Percentiles rank a stretch among this genome's conserved stretches.
Conservation (phyloP, 352 stramenopile species). For the Plasmopara viticola region DNA sequence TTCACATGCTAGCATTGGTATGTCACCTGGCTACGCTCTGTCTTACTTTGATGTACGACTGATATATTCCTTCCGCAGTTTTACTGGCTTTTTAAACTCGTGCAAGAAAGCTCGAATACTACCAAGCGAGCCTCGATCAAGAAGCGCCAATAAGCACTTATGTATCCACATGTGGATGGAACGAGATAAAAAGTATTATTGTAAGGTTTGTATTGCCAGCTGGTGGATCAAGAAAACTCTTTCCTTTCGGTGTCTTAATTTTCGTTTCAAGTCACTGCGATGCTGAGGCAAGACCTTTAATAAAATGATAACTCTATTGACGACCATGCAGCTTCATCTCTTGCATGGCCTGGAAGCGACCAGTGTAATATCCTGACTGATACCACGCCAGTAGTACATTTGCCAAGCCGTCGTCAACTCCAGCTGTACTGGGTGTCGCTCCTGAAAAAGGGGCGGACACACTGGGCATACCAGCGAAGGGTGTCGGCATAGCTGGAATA, state of each 20-base stretch:
- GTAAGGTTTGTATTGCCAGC: background rate
- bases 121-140: conserved; percentile 37
- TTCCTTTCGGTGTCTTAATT: too few relatives aligned
- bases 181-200: background rate
- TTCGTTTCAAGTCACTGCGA: background rate
- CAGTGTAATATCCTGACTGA: conserved; percentile 79
- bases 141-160: conserved; percentile 43
- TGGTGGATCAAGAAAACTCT: background rate
- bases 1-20: conserved; percentile 73
- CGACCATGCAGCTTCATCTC: conserved; percentile 46
- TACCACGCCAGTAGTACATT: conserved; percentile 81
- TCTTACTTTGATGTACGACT: background rate
- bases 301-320: conserved; percentile 15
- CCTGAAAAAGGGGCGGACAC: conserved; percentile 17
- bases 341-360: conserved; percentile 69
- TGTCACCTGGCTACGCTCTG: background rate
- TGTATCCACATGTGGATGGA: background rate
- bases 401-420: conserved; percentile 49
- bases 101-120: conserved; percentile 48
- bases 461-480: conserved; percentile 23
- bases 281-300: conserved; percentile 4
- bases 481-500: conserved; percentile 17
- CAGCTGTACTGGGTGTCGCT: conserved; percentile 8
- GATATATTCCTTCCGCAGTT: conserved; percentile 9
- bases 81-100: conserved; percentile 65